Evolutionary conservation across 225 moss, liverwort and hornwort species (phyloP), one percentile per base, ranked within the genome.

Genomic region (Thuidium tamariscinum): DNA sequence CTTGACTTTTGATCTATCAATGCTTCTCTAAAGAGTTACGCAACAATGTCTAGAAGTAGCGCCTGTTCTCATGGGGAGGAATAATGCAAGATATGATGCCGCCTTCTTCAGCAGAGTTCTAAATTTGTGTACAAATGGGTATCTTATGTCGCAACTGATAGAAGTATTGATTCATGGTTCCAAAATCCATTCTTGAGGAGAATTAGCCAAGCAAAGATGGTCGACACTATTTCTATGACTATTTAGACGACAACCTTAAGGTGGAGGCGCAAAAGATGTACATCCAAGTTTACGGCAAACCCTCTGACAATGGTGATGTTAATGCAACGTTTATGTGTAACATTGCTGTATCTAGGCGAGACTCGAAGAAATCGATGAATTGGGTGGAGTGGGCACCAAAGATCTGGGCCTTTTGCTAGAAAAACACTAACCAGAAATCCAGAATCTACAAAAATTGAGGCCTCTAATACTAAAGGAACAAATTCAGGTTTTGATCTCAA

Each of bases 391-490:
- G 44, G 71, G 27, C 5, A 26, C 9, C 71, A 0, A 71, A 71
- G 71, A 41, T 41, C 3, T 71, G 13, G 68, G 8, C 4, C 0
- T 3, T 39, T 23, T 0, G 23, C 13, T 0, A 68, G 1, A 68
- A 68, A 68, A 68, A 68, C 4, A 8, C 3, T 7, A 8, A 1
- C n/a, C n/a, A n/a, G n/a, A n/a, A n/a, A n/a, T n/a, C 0, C 4
- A 27, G 15, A 71, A 44, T 71, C 71, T 27, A 26, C 7, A 0
- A 4, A 44, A 71, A 27, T 42, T 71, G 27, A 71, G 3, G 0
- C 42, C 71, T 15, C 16, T 5, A 1, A 8, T 44, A 16, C 9
- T 44, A 0, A 71, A 9, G 16, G 16, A 71, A 44, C 44, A 71
- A 70, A 71, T 44, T 14, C 4, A 68, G 0, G 68, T 39, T 39